Evolutionary conservation across 768 basidiomycete genomes (phyloP).

Genomic region (Suillus brevipes): DNA sequence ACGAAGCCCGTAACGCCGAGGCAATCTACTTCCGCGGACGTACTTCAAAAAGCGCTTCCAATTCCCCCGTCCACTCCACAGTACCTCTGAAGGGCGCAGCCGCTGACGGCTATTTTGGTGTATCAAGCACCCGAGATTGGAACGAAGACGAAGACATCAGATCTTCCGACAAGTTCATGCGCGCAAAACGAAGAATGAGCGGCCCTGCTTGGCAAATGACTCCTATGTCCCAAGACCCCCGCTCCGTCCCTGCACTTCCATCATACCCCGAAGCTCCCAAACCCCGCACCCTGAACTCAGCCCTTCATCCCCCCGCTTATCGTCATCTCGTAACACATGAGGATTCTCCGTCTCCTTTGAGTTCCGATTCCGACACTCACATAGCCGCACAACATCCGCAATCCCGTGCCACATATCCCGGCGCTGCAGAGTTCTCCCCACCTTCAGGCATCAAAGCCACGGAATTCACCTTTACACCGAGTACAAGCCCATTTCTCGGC

Average conservation of each 20-base stretch:
- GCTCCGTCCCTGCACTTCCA: constrained; percentile 21
- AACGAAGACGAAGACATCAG: constrained; percentile 29
- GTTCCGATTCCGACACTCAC: constrained; percentile 59
- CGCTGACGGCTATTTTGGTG: constrained; percentile 44
- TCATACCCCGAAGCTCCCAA: constrained; percentile 18
- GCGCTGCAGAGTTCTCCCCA: constrained; percentile 22
- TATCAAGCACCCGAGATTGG: constrained; percentile 39
- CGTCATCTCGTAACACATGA: constrained; percentile 44
- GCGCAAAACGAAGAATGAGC: constrained; percentile 48
- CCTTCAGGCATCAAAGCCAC: constrained; percentile 24
- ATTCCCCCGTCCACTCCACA: constrained; percentile 48
- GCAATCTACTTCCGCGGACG: constrained; percentile 37
- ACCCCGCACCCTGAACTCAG: constrained; percentile 24
- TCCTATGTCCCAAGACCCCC: constrained; percentile 37
- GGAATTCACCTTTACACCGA: constrained; percentile 58
- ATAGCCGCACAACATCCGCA: constrained; percentile 31
- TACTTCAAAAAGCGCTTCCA: constrained; percentile 65
- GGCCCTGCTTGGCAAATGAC: constrained; percentile 59
- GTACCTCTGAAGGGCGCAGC: constrained; percentile 19
- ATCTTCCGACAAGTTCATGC: constrained; percentile 25
- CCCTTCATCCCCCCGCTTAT: constrained; percentile 34
- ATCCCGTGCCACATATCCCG: constrained; percentile 27
- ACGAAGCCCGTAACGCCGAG: constrained; percentile 53
- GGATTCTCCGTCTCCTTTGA: constrained; percentile 69
- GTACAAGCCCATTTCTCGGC: constrained; percentile 78